Base-by-base conservation (phyloP, 768 basidiomycete species). In the Hypsizygus marmoreus region DNA sequence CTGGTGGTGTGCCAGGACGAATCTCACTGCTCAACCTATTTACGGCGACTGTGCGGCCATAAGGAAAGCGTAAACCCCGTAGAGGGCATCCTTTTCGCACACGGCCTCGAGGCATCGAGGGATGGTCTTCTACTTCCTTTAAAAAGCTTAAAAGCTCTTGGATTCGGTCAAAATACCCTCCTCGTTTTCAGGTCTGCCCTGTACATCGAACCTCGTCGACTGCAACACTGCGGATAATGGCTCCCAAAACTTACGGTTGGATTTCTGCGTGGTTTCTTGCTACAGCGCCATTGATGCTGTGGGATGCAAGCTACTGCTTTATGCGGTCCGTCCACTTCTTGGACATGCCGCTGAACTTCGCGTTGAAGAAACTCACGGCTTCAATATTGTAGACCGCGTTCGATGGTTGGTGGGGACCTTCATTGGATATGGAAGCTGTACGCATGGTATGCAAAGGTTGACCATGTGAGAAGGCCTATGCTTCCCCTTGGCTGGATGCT, bases 401-500 rank as follows among this genome's bases (percentile, higher is more conserved):
- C 72, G 2, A 70, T 73, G 69, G 62, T 61, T 31, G 88, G 86
- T 0, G 90, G 90, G 2, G 88, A 91, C 67, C 72, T 91, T 29
- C 80, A 88, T 52, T 91, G 89, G 89, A 79, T 91, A 43, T 92
- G 89, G 89, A 73, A 75, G 43, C 81, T 81, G 2, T 91, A 91
- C 60, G 79, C 74, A 49, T 49, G 80, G 42, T 88, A 87, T 63
- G 84, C 82, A 52, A 69, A 79, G 10, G 62, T 89, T 19, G 63
- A 68, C 57, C 58, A 63, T 48, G 53, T 61, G 47, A 44, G 66
- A 59, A 40, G 20, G 43, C 40, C 22, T 3, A 45, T 32, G 17
- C 31, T 39, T 38, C 46, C 51, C 25, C 51, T 35, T 26, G 32
- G 30, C 19, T 38, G 39, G 12, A 23, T 49, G 22, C 25, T 42